phyloP scores from a whole-genome alignment of 495 filamentous ascomycete species.

The Trichoderma orchidacearum region DNA sequence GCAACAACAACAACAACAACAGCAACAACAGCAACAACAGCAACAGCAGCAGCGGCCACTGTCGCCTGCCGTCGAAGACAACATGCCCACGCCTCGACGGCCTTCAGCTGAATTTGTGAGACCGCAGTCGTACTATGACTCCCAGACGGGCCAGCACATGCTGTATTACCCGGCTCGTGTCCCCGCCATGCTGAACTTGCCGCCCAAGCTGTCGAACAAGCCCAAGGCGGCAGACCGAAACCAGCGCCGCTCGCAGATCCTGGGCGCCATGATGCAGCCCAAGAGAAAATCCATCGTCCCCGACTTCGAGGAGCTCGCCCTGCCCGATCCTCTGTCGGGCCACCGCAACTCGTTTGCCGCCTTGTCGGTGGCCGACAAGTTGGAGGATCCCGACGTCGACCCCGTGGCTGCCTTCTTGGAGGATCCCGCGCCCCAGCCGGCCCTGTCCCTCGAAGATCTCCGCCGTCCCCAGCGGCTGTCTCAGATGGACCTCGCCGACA shows the following conservation, averaged over 20 bases:
- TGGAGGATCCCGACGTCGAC: constrained; percentile 2
- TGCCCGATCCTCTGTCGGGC: constrained; percentile 28
- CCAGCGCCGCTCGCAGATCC: constrained; percentile 52
- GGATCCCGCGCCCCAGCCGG: background rate
- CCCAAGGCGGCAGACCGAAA: constrained; percentile 47
- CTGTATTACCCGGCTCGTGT: constrained; percentile 93
- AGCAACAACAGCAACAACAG: background rate
- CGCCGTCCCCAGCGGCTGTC: constrained; percentile 7
- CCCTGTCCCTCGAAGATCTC: constrained; percentile 1
- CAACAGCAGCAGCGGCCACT: background rate
- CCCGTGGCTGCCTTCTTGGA: background rate
- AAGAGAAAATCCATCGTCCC: constrained; percentile 2
- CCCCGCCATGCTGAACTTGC: constrained; percentile 83
- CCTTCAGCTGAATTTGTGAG: constrained; percentile 19
- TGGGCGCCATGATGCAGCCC: constrained; percentile 29
- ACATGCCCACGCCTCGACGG: constrained; percentile 1
- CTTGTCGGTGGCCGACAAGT: background rate
- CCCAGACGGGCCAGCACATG: constrained; percentile 59
- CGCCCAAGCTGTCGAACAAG: constrained; percentile 70
- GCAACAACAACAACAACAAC: background rate
- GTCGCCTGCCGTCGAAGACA: background rate
- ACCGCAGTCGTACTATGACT: constrained; percentile 48
- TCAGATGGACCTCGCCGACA: constrained; percentile 16
- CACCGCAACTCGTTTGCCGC: constrained; percentile 8
- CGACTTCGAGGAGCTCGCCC: constrained; percentile 17